Conservation (phyloP, 129 eudicot genomes). For the Ambrosia artemisiifolia region DNA sequence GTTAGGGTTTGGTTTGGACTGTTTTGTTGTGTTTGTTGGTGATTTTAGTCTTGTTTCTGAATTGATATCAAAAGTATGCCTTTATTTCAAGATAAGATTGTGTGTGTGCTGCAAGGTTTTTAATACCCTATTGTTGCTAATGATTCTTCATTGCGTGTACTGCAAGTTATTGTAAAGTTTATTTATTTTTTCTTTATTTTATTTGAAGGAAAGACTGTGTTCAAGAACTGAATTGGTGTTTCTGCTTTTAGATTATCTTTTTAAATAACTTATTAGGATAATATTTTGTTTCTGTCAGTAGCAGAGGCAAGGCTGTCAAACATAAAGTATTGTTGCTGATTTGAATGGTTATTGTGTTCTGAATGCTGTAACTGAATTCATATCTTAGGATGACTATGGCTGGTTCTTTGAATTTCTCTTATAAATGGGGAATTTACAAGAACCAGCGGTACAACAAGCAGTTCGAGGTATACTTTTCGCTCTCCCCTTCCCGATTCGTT, state of each 20-base stretch:
- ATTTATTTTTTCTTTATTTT: neutral
- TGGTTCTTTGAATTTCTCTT: conserved; percentile 68
- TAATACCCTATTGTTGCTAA: neutral
- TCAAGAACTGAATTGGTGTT: too few species aligned
- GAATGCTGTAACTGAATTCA: conserved; percentile 19
- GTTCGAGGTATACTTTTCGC: conserved; percentile 34
- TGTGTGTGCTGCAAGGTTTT: neutral
- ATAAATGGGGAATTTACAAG: conserved; percentile 53
- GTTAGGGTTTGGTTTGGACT: conserved; percentile 27
- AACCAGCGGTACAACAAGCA: conserved; percentile 46
- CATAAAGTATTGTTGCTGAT: conserved; percentile 14
- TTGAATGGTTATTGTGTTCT: conserved; percentile 21
- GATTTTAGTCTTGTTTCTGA: neutral
- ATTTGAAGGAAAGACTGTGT: neutral
- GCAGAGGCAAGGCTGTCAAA: conserved; percentile 25
- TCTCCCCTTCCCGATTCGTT: neutral
- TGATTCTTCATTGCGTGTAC: neutral
- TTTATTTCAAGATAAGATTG: neutral
- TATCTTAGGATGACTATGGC: conserved; percentile 42
- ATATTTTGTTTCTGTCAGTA: conserved; percentile 9
- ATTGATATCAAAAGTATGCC: neutral
- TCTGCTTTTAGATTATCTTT: conserved; percentile 2
- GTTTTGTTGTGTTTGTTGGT: neutral
- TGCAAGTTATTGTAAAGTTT: neutral
- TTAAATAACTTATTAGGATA: neutral